Conservation (phyloP, 1,284 basidiomycete genomes). For the Puccinia novopanici region DNA sequence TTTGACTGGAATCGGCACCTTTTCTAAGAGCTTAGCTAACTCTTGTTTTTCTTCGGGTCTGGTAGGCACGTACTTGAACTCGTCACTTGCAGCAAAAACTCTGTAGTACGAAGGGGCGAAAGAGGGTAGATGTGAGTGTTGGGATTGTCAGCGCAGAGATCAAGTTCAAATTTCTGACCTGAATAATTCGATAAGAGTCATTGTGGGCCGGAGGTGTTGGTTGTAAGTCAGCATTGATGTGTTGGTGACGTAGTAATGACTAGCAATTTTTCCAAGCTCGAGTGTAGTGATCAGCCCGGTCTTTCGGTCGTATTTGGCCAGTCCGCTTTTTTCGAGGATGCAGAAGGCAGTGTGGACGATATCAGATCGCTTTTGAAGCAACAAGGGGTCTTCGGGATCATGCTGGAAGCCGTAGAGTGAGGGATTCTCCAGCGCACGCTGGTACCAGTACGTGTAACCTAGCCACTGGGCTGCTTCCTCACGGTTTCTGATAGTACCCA, state of each 20-base stretch:
- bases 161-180: slow-evolving; percentile 53
- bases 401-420: slow-evolving; percentile 83
- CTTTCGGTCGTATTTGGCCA: slow-evolving; percentile 89
- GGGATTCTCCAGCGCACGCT: slow-evolving; percentile 92
- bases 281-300: slow-evolving; percentile 86
- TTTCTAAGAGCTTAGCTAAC: slow-evolving; percentile 85
- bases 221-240: slow-evolving; percentile 96
- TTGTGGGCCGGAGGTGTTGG: slow-evolving; percentile 83
- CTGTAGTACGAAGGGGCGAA: slow-evolving; percentile 57
- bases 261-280: slow-evolving; percentile 90
- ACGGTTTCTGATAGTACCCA: slow-evolving; percentile 90
- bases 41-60: slow-evolving; percentile 67
- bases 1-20: slow-evolving; percentile 96
- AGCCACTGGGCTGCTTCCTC: slow-evolving; percentile 96
- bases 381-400: slow-evolving; percentile 75
- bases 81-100: slow-evolving; percentile 93
- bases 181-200: slow-evolving; percentile 88
- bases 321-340: slow-evolving; percentile 86
- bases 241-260: slow-evolving; percentile 94
- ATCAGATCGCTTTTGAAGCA: slow-evolving; percentile 84
- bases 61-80: slow-evolving; percentile 92
- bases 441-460: slow-evolving; percentile 66
- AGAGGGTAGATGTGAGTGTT: neutral
- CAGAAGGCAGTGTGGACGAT: slow-evolving; percentile 92
- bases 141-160: neutral